Conservation (phyloP, 2,329 filamentous ascomycete species). For the Westerdykella aurantiaca region DNA sequence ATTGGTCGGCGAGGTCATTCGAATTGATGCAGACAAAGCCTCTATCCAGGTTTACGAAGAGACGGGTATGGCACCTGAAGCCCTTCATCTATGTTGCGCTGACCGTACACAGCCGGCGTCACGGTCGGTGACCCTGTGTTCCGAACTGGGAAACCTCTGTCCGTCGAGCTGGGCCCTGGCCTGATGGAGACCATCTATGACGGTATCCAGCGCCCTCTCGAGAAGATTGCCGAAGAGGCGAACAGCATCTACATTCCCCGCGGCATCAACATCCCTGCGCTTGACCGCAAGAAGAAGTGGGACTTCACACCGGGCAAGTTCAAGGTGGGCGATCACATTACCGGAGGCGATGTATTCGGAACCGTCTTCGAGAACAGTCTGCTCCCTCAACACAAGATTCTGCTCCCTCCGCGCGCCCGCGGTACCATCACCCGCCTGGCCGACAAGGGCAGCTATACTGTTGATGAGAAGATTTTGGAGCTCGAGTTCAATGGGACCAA, state of each 20-base stretch:
- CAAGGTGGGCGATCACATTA: constrained; percentile 96
- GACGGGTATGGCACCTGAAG: constrained; percentile 60
- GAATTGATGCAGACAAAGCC: constrained; percentile 90
- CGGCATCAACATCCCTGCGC: constrained; percentile 78
- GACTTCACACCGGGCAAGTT: constrained; percentile 77
- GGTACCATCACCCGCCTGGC: constrained; percentile 91
- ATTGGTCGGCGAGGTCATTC: constrained; percentile 95
- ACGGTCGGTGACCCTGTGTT: constrained; percentile 89
- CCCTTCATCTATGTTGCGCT: constrained; percentile 5
- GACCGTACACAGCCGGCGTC: constrained; percentile 68
- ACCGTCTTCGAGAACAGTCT: constrained; percentile 94
- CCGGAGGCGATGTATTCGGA: constrained; percentile 93
- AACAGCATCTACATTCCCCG: constrained; percentile 96
- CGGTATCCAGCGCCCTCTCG: constrained; percentile 92
- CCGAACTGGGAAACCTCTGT: constrained; percentile 90
- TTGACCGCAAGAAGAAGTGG: constrained; percentile 92
- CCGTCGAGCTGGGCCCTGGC: constrained; percentile 93
- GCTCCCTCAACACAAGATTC: constrained; percentile 85
- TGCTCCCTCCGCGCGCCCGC: constrained; percentile 81
- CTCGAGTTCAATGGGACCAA: constrained; percentile 96
- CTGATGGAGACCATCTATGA: constrained; percentile 99
- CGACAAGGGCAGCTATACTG: constrained; percentile 84
- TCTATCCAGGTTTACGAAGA: constrained; percentile 99
- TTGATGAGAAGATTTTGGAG: constrained; percentile 89
- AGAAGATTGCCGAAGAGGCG: constrained; percentile 69